A percentile compares a stretch with the other conserved stretches of the same genome.
phyloP scores from a whole-genome alignment of 345 rosid species.

The Dovyalis caffra region DNA sequence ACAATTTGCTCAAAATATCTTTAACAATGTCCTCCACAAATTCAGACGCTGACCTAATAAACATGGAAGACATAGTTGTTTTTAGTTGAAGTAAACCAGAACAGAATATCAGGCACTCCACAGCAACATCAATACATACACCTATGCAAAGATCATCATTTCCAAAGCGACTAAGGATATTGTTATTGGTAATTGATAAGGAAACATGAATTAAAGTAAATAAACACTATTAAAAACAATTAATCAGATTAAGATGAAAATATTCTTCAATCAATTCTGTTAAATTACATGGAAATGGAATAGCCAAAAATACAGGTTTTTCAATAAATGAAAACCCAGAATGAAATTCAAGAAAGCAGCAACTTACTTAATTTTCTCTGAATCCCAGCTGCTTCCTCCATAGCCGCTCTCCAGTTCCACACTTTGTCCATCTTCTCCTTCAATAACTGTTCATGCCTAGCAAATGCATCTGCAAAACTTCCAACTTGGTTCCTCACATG shows the following conservation, averaged over 20 bases:
- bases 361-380: neutral
- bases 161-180: too few relatives aligned
- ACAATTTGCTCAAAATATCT: neutral
- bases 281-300: neutral
- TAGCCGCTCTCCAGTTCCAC: neutral
- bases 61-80: neutral
- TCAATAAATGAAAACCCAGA: neutral
- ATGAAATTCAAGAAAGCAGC: too few relatives aligned
- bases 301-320: too few relatives aligned
- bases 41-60: slow-evolving; percentile 5
- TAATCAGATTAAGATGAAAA: neutral
- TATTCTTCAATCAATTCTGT: too few relatives aligned
- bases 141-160: too few relatives aligned
- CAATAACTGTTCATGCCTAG: neutral
- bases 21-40: slow-evolving; percentile 4
- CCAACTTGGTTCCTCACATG: slow-evolving; percentile 3
- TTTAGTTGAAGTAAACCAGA: neutral
- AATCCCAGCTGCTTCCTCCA: slow-evolving; percentile 8
- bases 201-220: too few relatives aligned
- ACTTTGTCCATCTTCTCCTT: too few relatives aligned
- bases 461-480: neutral
- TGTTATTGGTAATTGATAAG: too few relatives aligned
- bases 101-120: neutral
- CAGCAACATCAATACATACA: too few relatives aligned
- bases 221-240: too few relatives aligned